phyloP scores from a whole-genome alignment of 352 stramenopile species.

The Peronospora tabacina region DNA sequence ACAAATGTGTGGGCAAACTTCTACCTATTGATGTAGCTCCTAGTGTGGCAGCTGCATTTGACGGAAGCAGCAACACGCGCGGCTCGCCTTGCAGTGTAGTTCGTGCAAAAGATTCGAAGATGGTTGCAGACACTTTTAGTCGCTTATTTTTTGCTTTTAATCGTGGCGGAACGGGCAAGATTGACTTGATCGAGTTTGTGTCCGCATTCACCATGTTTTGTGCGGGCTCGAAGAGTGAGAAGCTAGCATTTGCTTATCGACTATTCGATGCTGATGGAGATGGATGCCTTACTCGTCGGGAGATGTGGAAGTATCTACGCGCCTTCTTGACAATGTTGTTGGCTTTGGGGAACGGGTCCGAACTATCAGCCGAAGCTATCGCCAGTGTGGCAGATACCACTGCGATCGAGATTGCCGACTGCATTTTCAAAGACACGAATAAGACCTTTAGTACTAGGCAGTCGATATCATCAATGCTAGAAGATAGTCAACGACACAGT shows the following conservation, averaged over 20 bases:
- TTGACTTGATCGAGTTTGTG: constrained; percentile 88
- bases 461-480: constrained; percentile 19
- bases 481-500: constrained; percentile 38
- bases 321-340: constrained; percentile 93
- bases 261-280: constrained; percentile 90
- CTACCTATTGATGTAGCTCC: constrained; percentile 44
- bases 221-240: constrained; percentile 92
- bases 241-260: constrained; percentile 86
- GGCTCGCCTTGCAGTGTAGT: constrained; percentile 54
- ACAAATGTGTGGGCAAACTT: constrained; percentile 57
- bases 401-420: constrained; percentile 73
- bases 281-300: constrained; percentile 82
- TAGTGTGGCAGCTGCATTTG: constrained; percentile 54
- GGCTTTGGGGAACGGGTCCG: constrained; percentile 86
- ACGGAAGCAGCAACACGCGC: constrained; percentile 49
- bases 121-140: constrained; percentile 65
- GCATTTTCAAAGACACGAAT: constrained; percentile 77
- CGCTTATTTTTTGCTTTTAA: constrained; percentile 86
- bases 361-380: constrained; percentile 75
- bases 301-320: constrained; percentile 90
- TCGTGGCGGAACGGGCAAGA: constrained; percentile 71
- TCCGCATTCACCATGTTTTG: constrained; percentile 91
- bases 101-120: constrained; percentile 61
- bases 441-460: constrained; percentile 64
- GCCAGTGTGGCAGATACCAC: constrained; percentile 72